A percentile compares a stretch with the other conserved stretches of the same genome.
Conservation (phyloP, 2,329 filamentous ascomycete genomes). For the Byssochlamys sp. region DNA sequence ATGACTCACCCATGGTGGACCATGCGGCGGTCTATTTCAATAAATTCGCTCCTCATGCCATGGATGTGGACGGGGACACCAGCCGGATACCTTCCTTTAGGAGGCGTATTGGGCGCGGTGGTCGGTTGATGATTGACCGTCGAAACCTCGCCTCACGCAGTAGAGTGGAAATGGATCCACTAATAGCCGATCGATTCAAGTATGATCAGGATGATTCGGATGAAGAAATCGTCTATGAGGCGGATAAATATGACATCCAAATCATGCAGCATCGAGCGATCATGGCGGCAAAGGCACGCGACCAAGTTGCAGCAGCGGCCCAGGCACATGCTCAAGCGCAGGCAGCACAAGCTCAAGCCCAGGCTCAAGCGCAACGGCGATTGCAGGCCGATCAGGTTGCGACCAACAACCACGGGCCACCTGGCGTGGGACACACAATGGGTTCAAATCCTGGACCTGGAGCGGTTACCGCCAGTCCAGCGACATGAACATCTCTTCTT, state of each 20-base stretch:
- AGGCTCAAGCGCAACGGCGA: constrained; percentile 26
- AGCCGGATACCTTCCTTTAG: constrained; percentile 59
- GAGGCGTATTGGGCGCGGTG: constrained; percentile 72
- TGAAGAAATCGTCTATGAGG: constrained; percentile 61
- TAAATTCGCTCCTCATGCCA: constrained; percentile 32
- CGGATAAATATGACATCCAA: constrained; percentile 57
- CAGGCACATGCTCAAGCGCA: constrained; percentile 15
- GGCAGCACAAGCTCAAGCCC: constrained; percentile 27
- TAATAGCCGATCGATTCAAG: constrained; percentile 64
- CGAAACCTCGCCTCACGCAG: constrained; percentile 53
- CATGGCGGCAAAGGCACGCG: constrained; percentile 37
- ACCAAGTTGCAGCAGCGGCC: constrained; percentile 32
- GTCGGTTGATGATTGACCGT: constrained; percentile 80
- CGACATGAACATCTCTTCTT: constrained; percentile 19
- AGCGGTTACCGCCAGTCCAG: constrained; percentile 18
- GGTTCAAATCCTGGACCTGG: constrained; percentile 22
- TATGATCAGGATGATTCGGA: constrained; percentile 79
- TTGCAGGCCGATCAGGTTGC: constrained; percentile 26
- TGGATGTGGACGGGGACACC: constrained; percentile 36
- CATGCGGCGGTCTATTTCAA: constrained; percentile 23
- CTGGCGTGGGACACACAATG: constrained; percentile 15
- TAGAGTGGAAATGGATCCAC: constrained; percentile 38
- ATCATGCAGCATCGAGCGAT: constrained; percentile 49
- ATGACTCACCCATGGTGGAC: constrained; percentile 28
- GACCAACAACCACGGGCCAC: constrained; percentile 12